Conservation (phyloP, 768 basidiomycete species). For the Termitomyces titanicus region DNA sequence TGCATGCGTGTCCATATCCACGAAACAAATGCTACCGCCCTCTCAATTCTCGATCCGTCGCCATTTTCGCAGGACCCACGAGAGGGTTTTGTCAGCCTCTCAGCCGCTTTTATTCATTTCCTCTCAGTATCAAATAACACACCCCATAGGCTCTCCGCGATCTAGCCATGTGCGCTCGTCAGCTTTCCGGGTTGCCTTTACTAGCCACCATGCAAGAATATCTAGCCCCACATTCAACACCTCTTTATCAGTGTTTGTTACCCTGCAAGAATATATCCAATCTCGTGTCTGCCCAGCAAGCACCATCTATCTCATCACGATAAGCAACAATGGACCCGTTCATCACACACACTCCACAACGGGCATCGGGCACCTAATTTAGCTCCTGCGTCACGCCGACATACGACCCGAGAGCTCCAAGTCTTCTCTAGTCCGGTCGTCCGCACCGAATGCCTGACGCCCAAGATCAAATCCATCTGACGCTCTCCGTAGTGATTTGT, state of each 20-base stretch:
- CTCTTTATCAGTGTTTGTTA: no score
- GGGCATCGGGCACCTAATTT: no score
- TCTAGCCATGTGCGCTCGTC: background rate
- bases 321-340: no score
- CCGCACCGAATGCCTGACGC: slow-evolving; percentile 41
- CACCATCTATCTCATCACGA: no score
- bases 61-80: background rate
- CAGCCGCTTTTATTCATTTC: background rate
- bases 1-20: background rate
- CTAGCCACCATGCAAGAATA: background rate
- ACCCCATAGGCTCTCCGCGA: background rate
- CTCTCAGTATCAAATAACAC: background rate
- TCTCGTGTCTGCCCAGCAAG: no score
- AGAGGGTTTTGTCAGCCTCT: background rate
- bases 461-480: slow-evolving; percentile 78
- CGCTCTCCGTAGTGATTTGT: slow-evolving; percentile 45
- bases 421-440: slow-evolving; percentile 57
- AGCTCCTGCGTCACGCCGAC: no score
- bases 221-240: no score
- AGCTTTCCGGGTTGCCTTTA: background rate
- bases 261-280: no score
- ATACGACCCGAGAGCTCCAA: slow-evolving; percentile 33
- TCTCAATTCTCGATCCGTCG: background rate
- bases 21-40: background rate
- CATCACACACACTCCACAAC: background rate